Base-by-base conservation (phyloP, 2,329 filamentous ascomycete species). In the Massarina eburnea region DNA sequence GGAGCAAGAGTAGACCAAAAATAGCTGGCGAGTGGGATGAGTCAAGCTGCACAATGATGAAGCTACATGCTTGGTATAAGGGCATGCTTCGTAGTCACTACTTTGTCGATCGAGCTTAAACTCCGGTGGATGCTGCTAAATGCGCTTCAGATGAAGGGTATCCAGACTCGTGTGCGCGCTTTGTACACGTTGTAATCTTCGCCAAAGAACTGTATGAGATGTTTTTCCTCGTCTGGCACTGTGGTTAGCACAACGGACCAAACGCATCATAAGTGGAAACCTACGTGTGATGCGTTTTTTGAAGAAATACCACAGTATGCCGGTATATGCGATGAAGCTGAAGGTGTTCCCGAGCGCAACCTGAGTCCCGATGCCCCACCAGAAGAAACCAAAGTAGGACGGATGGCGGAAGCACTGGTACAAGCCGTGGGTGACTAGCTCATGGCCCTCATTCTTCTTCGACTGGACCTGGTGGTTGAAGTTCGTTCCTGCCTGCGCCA, bases 341-440 rank as follows among this genome's bases (percentile, higher is more conserved):
- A 95, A 55, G 8, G 80, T 72, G 71, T 99, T 99, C 15, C 92
- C 92, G 53, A 96, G 77, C 43, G 95, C 83, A 34, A 97, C 65
- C 76, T 99, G 94, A 10, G 91, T 96, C 4, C 94, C 94, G n/a
- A 97, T 64, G 0, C 89, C 90, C 92, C 92, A 99, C 84, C 91
- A 97, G 72, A 96, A 99, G 75, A 96, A 99, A 3, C 92, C 94
- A 74, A 97, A 96, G 72, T 99, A 99, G 48, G 87, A 88, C 10
- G 94, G 94, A 70, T 99, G 94, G 19, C 94, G 78, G 41, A 95
- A 74, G 35, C 80, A 69, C 7, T 76, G 74, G 69, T 97, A 99
- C 26, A 97, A 74, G 1, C 94, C 94, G 21, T 76, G 76, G 0
- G 87, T 95, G 2, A 99, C 88, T n/a, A 99, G 79, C 37, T 77